These are phyloP conservation scores for Harringtonia aguacate DNA, from an alignment of 2,329 filamentous ascomycete genomes.

Conservation along the genomic window DNA sequence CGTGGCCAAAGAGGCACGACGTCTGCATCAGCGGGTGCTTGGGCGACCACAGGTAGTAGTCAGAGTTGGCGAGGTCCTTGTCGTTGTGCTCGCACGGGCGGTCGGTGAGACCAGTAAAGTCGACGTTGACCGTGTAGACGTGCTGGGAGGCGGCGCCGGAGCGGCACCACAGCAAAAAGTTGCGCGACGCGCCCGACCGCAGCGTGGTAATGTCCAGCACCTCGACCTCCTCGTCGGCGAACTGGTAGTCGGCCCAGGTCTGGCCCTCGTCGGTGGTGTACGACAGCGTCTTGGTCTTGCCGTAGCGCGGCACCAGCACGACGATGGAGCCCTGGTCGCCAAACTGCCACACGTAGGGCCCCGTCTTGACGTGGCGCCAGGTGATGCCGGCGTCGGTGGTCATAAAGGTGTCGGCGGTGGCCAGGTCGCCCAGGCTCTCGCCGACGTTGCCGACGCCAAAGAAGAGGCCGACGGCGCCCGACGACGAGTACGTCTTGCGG, in stretches of 20 bases:
- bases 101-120: conserved; percentile 75
- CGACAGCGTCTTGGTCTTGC: conserved; percentile 48
- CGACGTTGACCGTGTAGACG: conserved; percentile 69
- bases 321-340: conserved; percentile 92
- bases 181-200: conserved; percentile 77
- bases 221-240: conserved; percentile 56
- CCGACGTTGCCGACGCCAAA: conserved; percentile 91
- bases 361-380: conserved; percentile 81
- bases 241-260: conserved; percentile 67
- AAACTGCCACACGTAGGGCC: conserved; percentile 85
- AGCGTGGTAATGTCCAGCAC: conserved; percentile 79
- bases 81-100: conserved; percentile 61
- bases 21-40: conserved; percentile 64
- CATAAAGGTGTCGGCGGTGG: conserved; percentile 81
- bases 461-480: conserved; percentile 81
- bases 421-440: conserved; percentile 45
- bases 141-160: conserved; percentile 33
- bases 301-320: conserved; percentile 66
- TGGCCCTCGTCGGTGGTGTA: conserved; percentile 57
- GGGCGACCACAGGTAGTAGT: conserved; percentile 84
- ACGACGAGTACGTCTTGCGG: conserved; percentile 77
- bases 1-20: conserved; percentile 87
- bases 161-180: conserved; percentile 87
- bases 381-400: conserved; percentile 81
- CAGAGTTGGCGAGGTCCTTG: conserved; percentile 37